These are phyloP conservation scores for Ochetophila trinervis DNA, from an alignment of 306 rosid genomes.

Conservation along the genomic window DNA sequence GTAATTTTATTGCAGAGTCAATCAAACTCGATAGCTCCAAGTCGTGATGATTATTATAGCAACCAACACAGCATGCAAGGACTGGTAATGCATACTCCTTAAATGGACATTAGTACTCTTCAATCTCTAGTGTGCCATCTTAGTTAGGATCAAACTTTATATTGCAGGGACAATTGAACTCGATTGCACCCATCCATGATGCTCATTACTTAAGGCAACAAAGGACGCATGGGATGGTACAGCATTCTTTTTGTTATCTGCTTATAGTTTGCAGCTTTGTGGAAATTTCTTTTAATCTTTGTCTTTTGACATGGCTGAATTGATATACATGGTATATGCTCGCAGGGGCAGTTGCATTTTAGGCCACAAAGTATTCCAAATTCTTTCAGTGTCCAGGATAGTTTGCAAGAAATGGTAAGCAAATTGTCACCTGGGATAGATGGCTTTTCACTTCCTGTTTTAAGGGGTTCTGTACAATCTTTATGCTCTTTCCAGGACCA, in stretches of 20 bases:
- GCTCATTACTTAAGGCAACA: conserved; percentile 28
- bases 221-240: conserved; percentile 47
- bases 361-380: conserved; percentile 27
- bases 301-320: not conserved
- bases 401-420: conserved; percentile 34
- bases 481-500: conserved; percentile 36
- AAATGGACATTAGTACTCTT: not conserved
- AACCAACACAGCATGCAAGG: conserved; percentile 24
- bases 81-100: conserved; percentile 26
- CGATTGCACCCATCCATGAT: conserved; percentile 39
- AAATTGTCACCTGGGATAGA: not conserved
- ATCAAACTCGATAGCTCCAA: conserved; percentile 22
- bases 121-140: conserved; percentile 3
- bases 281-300: not conserved
- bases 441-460: not conserved
- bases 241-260: conserved; percentile 2
- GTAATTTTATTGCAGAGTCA: conserved; percentile 23
- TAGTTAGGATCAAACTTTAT: conserved; percentile 9
- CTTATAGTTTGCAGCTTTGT: not conserved
- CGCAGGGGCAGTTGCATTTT: conserved; percentile 45
- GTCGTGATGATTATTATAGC: conserved; percentile 21
- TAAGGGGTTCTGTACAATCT: not conserved
- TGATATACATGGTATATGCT: conserved; percentile 9
- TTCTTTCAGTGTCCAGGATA: conserved; percentile 30
- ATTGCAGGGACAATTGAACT: conserved; percentile 40